Conservation (phyloP, 306 rosid genomes). For the Sicyos edulis region DNA sequence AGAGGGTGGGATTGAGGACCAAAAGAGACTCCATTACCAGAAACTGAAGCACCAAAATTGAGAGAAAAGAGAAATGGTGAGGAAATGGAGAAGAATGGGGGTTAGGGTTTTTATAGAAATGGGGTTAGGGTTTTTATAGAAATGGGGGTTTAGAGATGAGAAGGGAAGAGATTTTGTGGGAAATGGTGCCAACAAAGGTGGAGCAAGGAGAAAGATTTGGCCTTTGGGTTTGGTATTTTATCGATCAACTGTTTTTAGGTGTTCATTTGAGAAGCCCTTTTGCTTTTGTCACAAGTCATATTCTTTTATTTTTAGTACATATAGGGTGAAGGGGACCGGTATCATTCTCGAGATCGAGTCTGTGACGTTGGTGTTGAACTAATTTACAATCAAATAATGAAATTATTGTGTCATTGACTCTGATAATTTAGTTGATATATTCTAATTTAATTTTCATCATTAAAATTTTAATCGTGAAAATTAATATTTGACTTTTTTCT, state of each 20-base stretch:
- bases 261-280: neutral
- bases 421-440: no score
- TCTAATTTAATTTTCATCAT: no score
- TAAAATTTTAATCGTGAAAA: no score
- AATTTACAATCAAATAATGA: no score
- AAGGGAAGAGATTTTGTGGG: neutral
- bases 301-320: no score
- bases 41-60: conserved; percentile 25
- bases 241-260: conserved; percentile 3
- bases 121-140: conserved; percentile 10
- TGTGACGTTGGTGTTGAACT: no score
- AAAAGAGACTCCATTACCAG: conserved; percentile 51
- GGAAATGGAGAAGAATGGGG: neutral
- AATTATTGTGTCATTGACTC: no score
- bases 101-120: conserved; percentile 10
- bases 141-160: neutral
- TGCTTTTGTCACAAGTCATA: no score
- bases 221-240: neutral
- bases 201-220: neutral
- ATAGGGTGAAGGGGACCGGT: no score
- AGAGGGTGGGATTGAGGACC: conserved; percentile 51
- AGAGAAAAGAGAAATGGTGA: neutral
- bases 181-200: neutral
- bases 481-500: no score
- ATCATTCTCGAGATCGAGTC: no score